Evolutionary conservation across 2,329 filamentous ascomycete genomes (phyloP).

Genomic region (Drechslerella stenobrocha): DNA sequence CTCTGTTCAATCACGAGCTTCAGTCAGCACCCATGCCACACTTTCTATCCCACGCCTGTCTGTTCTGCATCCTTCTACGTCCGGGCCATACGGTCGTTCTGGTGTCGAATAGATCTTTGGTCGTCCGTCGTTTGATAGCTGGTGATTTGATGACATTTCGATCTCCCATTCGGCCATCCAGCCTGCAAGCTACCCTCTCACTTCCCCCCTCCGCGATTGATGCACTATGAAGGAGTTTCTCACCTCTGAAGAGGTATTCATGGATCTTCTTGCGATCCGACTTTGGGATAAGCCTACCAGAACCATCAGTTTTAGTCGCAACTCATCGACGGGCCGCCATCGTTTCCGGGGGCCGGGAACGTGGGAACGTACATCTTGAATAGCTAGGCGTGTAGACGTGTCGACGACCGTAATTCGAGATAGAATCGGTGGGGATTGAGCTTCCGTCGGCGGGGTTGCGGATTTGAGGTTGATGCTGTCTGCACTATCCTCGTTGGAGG

Average conservation of each 20-base stretch:
- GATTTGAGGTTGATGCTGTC: conserved; percentile 32
- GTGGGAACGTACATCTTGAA: conserved; percentile 48
- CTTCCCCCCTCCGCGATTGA: background rate
- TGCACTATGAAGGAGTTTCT: conserved; percentile 39
- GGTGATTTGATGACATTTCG: background rate
- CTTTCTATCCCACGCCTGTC: conserved; percentile 41
- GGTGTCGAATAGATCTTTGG: background rate
- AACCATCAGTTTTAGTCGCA: conserved; percentile 51
- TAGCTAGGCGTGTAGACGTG: conserved; percentile 29
- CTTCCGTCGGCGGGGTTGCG: conserved; percentile 27
- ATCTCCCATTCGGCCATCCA: background rate
- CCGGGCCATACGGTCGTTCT: no score
- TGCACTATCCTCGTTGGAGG: conserved; percentile 28
- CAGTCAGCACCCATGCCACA: conserved; percentile 20
- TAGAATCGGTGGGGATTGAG: conserved; percentile 13
- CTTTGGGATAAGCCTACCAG: conserved; percentile 92
- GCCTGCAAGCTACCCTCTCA: background rate
- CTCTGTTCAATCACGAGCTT: conserved; percentile 59
- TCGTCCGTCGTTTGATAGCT: conserved; percentile 4
- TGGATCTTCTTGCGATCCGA: conserved; percentile 99
- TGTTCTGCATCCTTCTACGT: background rate
- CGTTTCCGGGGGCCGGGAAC: conserved; percentile 5
- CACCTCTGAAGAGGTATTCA: conserved; percentile 97
- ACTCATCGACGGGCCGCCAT: conserved; percentile 6
- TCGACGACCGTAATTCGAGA: conserved; percentile 37